phyloP scores from a whole-genome alignment of 2,329 filamentous ascomycete genomes.

The Aureobasidium pullulans region DNA sequence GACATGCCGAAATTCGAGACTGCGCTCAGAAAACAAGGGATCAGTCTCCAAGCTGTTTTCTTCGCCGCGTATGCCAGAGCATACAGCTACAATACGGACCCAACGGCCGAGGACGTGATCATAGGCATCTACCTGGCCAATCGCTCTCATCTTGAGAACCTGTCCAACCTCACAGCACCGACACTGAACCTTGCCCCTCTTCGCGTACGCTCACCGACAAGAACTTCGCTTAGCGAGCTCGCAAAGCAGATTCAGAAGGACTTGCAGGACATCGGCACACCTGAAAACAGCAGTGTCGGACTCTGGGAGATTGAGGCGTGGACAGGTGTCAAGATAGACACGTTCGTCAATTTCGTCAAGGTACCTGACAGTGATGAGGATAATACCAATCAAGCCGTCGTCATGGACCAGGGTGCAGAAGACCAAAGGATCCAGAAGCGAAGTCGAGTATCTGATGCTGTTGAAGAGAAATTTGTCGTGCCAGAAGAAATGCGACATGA shows the following conservation, averaged over 20 bases:
- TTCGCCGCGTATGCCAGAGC: slow-evolving; percentile 61
- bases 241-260: slow-evolving; percentile 62
- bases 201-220: slow-evolving; percentile 38
- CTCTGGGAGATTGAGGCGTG: slow-evolving; percentile 66
- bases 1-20: slow-evolving; percentile 35
- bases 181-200: slow-evolving; percentile 76
- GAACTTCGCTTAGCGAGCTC: slow-evolving; percentile 36
- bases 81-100: slow-evolving; percentile 30
- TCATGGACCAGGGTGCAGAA: slow-evolving; percentile 22
- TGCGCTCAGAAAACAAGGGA: slow-evolving; percentile 43
- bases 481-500: slow-evolving; percentile 22
- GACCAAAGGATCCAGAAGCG: slow-evolving; percentile 18
- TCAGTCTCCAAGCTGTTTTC: slow-evolving; percentile 67
- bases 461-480: slow-evolving; percentile 14
- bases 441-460: slow-evolving; percentile 16
- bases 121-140: slow-evolving; percentile 83
- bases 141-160: slow-evolving; percentile 47
- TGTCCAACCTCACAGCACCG: slow-evolving; percentile 52
- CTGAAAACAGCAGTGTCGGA: slow-evolving; percentile 50
- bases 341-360: slow-evolving; percentile 75
- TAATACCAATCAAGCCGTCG: slow-evolving; percentile 4
- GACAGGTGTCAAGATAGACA: slow-evolving; percentile 64
- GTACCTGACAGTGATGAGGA: slow-evolving; percentile 34
- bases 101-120: slow-evolving; percentile 40
- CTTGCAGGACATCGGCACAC: slow-evolving; percentile 52